Base-by-base conservation (phyloP, 2,329 filamentous ascomycete genomes). In the Colletotrichum eleusines region DNA sequence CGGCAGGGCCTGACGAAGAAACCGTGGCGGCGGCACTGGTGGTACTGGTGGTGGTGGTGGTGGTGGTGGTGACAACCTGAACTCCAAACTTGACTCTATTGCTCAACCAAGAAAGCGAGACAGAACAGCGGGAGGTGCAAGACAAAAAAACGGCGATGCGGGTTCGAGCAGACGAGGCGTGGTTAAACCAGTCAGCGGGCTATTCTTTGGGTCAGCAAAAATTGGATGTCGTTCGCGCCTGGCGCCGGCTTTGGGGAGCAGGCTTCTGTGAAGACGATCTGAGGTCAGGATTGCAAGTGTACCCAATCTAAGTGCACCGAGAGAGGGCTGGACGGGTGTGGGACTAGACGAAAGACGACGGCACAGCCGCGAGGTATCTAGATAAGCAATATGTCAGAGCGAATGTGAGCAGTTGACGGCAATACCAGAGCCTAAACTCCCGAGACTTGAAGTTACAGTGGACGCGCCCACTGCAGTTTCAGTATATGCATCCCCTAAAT, bases 211-310 rank as follows among this genome's bases (percentile, higher is more conserved):
- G 62, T 66, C 54, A 14, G 62, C 38, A 54, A 59, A 14, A 23
- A 42, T 67, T 70, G 62, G 63, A 70, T 66, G 67, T 70, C 57
- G 66, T 62, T 62, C 55, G 35, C 63, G 63, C 48, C 66, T n/a
- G 31, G n/a, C 42, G 51, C 42, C 38, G 28, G 31, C 28, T 38
- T 51, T 42, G 20, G 42, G 59, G 66, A 40, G 12, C 1, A 42
- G 40, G 6, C 42, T 42, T 63, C 42, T 63, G n/a, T 28, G 59
- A 57, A 35, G 57, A 23, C 44, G 26, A 20, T 33, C 28, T 28
- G 26, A 33, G 28, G 8, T 18, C 23, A 50, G 9, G 50, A 38
- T 26, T 35, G 42, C 42, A 31, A n/a, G 12, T 46, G 54, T 40
- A 33, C 18, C 16, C 28, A 3, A 35, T 26, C 16, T 42, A 3